Percentiles rank a stretch among this genome's conserved stretches.
Conservation (phyloP, 176 grass and related monocot species). For the Elaeis guineensis region DNA sequence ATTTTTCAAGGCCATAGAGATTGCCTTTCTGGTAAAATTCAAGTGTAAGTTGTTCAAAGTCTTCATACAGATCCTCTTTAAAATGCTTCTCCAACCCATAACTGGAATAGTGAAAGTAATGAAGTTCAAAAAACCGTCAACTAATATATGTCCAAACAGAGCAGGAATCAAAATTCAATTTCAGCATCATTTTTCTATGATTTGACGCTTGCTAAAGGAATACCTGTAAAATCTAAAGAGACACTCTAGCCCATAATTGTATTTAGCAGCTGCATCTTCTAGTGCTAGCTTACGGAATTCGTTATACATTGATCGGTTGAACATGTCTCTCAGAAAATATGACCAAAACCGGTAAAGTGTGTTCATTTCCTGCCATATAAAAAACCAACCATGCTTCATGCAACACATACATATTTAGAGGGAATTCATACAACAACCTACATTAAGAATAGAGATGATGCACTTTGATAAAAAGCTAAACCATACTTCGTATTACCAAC, state of each 20-base stretch:
- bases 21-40: constrained; percentile 72
- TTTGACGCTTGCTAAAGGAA: too few species aligned
- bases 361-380: constrained; percentile 81
- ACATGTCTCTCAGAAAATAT: constrained; percentile 91
- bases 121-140: too few species aligned
- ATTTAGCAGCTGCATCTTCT: constrained; percentile 78
- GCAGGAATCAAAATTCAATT: too few species aligned
- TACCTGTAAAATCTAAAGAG: constrained; percentile 99
- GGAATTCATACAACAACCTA: too few species aligned
- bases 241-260: constrained; percentile 92
- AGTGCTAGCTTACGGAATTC: constrained; percentile 76
- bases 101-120: constrained; percentile 34
- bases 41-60: constrained; percentile 79
- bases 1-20: constrained; percentile 99
- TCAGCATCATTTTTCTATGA: too few species aligned
- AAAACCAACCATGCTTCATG: constrained; percentile 7
- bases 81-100: constrained; percentile 98
- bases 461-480: too few species aligned
- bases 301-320: constrained; percentile 89
- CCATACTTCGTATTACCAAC: too few species aligned
- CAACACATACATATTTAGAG: too few species aligned
- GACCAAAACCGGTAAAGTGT: constrained; percentile 98
- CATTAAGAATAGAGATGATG: too few species aligned
- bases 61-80: constrained; percentile 72
- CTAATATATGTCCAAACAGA: too few species aligned